These are phyloP conservation scores for Diacronema lutheri DNA, from an alignment of 78 protist genomes.

Conservation along the genomic window DNA sequence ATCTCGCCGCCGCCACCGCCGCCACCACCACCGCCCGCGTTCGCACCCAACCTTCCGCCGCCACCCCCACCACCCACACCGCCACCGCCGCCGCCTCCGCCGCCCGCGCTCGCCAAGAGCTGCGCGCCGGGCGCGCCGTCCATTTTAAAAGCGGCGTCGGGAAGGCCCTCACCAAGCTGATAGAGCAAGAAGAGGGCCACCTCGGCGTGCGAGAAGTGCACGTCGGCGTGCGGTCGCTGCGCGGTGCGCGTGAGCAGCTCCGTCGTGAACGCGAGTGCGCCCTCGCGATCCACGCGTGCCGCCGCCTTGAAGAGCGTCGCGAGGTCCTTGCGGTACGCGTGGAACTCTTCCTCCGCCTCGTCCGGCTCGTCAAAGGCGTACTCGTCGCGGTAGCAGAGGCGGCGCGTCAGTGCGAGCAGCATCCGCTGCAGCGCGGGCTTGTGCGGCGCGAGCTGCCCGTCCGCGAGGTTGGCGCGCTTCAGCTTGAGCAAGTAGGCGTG, in stretches of 20 bases:
- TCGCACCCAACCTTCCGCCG: too few species aligned
- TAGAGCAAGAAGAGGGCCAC: neutral
- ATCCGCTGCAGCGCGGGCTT: neutral
- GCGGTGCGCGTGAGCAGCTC: neutral
- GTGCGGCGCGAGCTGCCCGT: neutral
- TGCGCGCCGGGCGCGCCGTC: too few species aligned
- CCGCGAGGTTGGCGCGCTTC: neutral
- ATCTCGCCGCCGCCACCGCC: neutral
- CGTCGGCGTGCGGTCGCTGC: too few species aligned
- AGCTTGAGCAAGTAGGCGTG: neutral
- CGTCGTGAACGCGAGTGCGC: neutral
- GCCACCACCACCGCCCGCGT: neutral
- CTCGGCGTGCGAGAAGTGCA: neutral
- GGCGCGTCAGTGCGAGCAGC: neutral
- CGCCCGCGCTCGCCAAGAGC: too few species aligned
- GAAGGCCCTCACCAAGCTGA: slow-evolving; percentile 2
- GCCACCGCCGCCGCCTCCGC: too few species aligned
- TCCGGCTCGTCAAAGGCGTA: neutral
- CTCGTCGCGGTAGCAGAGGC: neutral
- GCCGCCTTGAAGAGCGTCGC: neutral
- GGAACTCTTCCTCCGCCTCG: neutral
- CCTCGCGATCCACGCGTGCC: neutral
- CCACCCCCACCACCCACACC: too few species aligned
- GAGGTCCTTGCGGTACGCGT: neutral
- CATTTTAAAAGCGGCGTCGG: neutral